Evolutionary conservation across 2,329 filamentous ascomycete genomes (phyloP).

Genomic region (Pseudocercospora ulei): DNA sequence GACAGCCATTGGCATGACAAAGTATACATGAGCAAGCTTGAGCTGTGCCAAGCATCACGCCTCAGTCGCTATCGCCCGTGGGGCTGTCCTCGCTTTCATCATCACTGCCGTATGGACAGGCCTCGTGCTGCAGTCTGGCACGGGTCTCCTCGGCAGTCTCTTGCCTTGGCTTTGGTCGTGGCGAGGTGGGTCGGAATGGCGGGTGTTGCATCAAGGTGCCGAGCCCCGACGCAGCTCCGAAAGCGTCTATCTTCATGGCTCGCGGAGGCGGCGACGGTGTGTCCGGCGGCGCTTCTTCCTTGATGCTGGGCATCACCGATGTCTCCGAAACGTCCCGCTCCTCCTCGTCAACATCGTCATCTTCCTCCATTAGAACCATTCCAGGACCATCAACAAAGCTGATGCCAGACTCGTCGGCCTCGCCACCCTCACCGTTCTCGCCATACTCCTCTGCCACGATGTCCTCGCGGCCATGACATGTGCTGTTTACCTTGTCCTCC

Average conservation of each 20-base stretch:
- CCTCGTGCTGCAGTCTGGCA: not conserved
- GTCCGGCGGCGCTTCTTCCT: not conserved
- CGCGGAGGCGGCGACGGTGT: too few species aligned
- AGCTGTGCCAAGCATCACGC: not conserved
- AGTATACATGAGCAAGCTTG: too few species aligned
- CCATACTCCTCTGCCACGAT: slow-evolving; percentile 7
- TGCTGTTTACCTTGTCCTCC: slow-evolving; percentile 7
- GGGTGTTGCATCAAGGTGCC: not conserved
- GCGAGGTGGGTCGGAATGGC: not conserved
- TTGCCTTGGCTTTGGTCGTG: not conserved
- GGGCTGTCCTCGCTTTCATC: slow-evolving; percentile 1
- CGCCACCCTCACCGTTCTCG: slow-evolving; percentile 1
- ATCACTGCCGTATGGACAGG: not conserved
- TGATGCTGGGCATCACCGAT: not conserved
- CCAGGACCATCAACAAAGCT: slow-evolving; percentile 4
- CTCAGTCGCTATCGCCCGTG: not conserved
- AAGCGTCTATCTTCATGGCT: not conserved
- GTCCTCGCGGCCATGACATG: not conserved
- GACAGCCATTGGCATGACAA: too few species aligned
- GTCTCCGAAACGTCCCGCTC: not conserved
- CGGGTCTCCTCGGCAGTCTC: not conserved
- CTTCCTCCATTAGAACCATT: not conserved
- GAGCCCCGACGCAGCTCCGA: not conserved
- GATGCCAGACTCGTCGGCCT: slow-evolving; percentile 3
- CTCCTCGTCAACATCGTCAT: not conserved